Evolutionary conservation across 2,329 filamentous ascomycete species (phyloP), one percentile per base, ranked within the genome.

Genomic region (Penicillium sp.): DNA sequence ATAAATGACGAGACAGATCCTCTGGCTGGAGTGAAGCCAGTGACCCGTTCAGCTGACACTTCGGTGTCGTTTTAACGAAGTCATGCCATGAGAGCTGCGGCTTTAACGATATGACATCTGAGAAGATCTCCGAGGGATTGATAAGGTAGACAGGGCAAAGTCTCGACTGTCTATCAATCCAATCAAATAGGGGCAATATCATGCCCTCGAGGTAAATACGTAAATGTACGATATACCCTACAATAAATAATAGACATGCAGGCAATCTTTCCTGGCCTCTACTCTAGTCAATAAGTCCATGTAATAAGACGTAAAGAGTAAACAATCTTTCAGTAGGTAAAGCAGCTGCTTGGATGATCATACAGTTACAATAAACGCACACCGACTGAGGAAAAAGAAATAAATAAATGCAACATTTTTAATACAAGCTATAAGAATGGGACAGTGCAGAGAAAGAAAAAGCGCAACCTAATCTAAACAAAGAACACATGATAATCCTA

Each of bases 341-440:
- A 35, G 47, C 47, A 56, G 47, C 11, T 38, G 47, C 47, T 50
- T 61, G 57, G 49, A 55, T 57, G 50, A 58, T 59, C 53, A 50
- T 59, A 57, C 59, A 59, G 47, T 59, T 59, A 59, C 57, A 59
- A 47, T 30, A 50, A 46, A 49, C 46, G 26, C 50, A 62, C 60
- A 47, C 50, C 55, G 59, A 61, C 62, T 21, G 48, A 26, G 12
- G 50, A 55, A 35, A 43, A 35, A 55, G 47, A 47, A 54, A 46
- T 56, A 47, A 40, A 54, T 23, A 59, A 40, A 42, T 28, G 24
- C 26, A 47, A 49, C 18, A 50, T 35, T 50, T 57, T 52, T 58
- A 58, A 54, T 58, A 58, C 51, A 58, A 43, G 43, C 56, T 42
- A 21, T 42, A 48, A 55, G 18, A 54, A 55, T 55, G 52, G 24